Base-by-base conservation (phyloP, 129 eudicot species). In the Logfia minima region DNA sequence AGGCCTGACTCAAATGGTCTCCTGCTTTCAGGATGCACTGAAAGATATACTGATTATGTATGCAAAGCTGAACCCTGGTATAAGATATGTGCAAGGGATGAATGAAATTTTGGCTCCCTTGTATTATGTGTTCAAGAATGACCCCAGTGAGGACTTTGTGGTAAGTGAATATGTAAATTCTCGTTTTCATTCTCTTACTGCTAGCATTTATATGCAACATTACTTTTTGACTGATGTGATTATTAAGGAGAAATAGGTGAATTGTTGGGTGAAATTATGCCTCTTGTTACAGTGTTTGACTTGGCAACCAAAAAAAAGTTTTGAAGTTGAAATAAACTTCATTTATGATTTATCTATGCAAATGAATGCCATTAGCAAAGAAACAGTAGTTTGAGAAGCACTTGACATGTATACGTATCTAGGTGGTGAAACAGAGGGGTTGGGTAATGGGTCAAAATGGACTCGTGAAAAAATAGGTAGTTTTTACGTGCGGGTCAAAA, bases 51-150 rank as follows among this genome's bases (percentile, higher is more conserved):
- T 91, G 73, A 86, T 91, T 71, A 83, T 95, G 56, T 95, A 91
- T 52, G 99, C 99, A n/a, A 95, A 95, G 87, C 80, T 95, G 81
- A 95, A 95, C 73, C 97, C 99, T 19, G 97, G 97, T 71, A 91
- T 95, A 86, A 83, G 97, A 95, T 95, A 95, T 61, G 99, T 95
- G 61, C 99, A 95, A 89, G 99, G 99, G 70, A 95, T 95, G 97
- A 95, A 95, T 85, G 99, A 95, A 88, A 45, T 95, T 16, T 81
- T 95, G 85, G 99, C 99, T 19, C 99, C 99, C 24, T 86, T 95
- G 70, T 95, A 55, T 73, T 95, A 89, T 80, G 92, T 95, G 23
- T 89, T 95, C 86, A 88, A 82, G 78, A 95, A 86, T 72, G 99
- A 95, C 61, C 94, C 99, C 28, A 83, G 58, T 24, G 97, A 95